Conservation (phyloP, 1,139 yeast species). For the Debaryomycetaceae sp. region DNA sequence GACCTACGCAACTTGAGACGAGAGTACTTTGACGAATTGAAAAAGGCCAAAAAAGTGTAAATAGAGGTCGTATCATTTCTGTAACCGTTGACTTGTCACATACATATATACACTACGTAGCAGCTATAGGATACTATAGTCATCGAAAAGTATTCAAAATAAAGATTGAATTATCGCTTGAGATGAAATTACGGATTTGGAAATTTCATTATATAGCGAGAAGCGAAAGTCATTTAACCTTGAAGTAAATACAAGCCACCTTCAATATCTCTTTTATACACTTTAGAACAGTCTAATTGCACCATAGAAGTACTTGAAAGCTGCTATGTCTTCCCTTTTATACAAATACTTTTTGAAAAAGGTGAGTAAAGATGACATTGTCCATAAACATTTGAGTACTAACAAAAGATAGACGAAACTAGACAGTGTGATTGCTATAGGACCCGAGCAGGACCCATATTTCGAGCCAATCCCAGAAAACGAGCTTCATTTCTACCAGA, state of each 20-base stretch:
- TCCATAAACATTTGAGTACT: background rate
- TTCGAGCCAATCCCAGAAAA: constrained; percentile 47
- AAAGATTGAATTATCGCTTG: no score
- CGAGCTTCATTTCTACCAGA: constrained; percentile 44
- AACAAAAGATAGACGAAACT: constrained; percentile 28
- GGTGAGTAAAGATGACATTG: constrained; percentile 23
- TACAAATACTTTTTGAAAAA: constrained; percentile 37
- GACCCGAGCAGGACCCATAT: constrained; percentile 41
- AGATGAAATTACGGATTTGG: background rate
- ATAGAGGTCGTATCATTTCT: background rate
- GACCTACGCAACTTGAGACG: constrained; percentile 67
- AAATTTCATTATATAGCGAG: background rate
- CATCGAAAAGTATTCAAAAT: no score
- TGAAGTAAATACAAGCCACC: background rate
- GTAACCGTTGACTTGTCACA: no score
- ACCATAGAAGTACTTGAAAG: background rate
- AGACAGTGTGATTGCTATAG: constrained; percentile 31
- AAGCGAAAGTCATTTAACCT: background rate
- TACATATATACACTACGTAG: no score
- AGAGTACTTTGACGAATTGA: constrained; percentile 32
- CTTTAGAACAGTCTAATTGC: background rate
- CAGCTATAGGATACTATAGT: no score
- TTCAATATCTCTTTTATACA: background rate
- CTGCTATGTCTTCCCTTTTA: constrained; percentile 19
- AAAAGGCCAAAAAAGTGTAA: constrained; percentile 16